Conservation (phyloP, 352 stramenopile species). For the Phytophthora podocarpi region DNA sequence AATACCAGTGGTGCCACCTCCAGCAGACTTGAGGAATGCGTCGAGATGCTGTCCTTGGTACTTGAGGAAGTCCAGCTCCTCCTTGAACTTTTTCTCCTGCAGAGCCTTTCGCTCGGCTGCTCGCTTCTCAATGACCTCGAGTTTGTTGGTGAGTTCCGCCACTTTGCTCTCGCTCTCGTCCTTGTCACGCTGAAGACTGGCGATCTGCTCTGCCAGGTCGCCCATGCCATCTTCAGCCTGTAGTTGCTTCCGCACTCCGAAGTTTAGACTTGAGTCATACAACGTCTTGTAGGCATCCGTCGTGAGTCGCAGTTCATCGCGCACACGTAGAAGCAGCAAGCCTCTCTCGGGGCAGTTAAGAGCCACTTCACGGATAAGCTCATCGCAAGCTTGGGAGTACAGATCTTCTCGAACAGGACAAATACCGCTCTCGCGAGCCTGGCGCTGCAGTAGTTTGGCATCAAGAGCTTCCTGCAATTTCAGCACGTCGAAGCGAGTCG, state of each 20-base stretch:
- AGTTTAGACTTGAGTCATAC: constrained; percentile 93
- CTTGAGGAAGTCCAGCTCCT: constrained; percentile 95
- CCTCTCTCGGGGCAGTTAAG: constrained; percentile 93
- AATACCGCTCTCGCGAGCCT: constrained; percentile 93
- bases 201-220: constrained; percentile 76
- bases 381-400: constrained; percentile 93
- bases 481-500: constrained; percentile 94
- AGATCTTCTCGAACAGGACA: constrained; percentile 94
- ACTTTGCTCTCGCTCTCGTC: constrained; percentile 83
- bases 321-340: constrained; percentile 90
- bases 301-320: constrained; percentile 93
- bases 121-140: constrained; percentile 94
- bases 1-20: constrained; percentile 45
- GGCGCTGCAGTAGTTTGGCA: constrained; percentile 85
- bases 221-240: constrained; percentile 93
- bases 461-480: constrained; percentile 92
- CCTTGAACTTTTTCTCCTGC: constrained; percentile 94
- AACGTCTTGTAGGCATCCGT: constrained; percentile 96
- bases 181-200: constrained; percentile 59
- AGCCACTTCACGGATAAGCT: constrained; percentile 93
- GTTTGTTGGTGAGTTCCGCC: constrained; percentile 89
- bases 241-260: constrained; percentile 94
- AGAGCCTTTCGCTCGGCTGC: constrained; percentile 85
- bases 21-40: constrained; percentile 92
- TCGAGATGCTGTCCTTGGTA: constrained; percentile 96